Base-by-base conservation (phyloP, 176 grass and related monocot species). In the Cocos nucifera region DNA sequence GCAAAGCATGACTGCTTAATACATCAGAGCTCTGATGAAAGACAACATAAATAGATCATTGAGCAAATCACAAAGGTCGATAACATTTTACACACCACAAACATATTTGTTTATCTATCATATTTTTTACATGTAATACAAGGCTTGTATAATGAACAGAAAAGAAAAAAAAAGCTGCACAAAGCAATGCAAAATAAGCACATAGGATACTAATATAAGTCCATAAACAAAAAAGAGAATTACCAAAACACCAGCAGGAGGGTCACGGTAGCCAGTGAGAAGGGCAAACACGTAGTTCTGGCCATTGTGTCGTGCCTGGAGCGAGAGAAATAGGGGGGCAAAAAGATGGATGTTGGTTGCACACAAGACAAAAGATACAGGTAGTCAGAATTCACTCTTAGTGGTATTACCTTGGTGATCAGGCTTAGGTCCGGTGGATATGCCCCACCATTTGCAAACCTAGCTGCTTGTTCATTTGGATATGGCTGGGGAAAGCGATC, bases 201-300 rank as follows among this genome's bases (percentile, higher is more conserved):
- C 9, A 12, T 44, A 44, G 2, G 9, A 44, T 10, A 12, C 35
- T 35, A 35, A 44, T 12, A 14, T 44, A 44, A 12, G 0, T 12
- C 10, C 35, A 22, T 5, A 35, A 50, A 64, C 16, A 64, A 14
- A 30, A 30, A 30, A 30, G 5, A 56, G 24, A 65, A 35, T 79
- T 98, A 98, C 93, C 67, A 64, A 73, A 80, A 98, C 51, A 20
- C 93, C 93, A 88, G 93, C 93, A 80, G 93, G 93, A 78, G 93
- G 87, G n/a, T 98, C 93, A 51, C 19, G 93, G 49, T 98, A 98
- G 63, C 93, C 93, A 76, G 93, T 98, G 59, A 98, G 84, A 80
- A 98, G 93, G 69, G 84, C 75, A 74, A 97, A 98, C 14, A 88
- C 93, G 3, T 98, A 98, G 84, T 86, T 98, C 73, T 98, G 93